Conservation (phyloP, 2,329 filamentous ascomycete genomes). For the Apiospora malaysiana region DNA sequence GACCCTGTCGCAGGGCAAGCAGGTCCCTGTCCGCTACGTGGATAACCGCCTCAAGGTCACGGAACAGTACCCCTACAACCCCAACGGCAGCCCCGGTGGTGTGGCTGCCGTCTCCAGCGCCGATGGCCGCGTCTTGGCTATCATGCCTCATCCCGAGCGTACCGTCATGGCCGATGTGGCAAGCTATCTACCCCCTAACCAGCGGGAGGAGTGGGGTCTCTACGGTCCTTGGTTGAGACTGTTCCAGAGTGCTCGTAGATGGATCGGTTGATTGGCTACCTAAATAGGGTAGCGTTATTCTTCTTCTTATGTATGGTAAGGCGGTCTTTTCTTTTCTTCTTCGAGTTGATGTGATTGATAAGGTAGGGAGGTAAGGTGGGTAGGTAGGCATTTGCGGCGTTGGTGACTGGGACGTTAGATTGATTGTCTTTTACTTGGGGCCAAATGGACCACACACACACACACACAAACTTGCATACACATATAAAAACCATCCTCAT, state of each 20-base stretch:
- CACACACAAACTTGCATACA: too few species aligned
- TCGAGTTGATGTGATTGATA: too few species aligned
- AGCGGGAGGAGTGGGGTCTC: slow-evolving; percentile 73
- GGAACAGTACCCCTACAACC: slow-evolving; percentile 86
- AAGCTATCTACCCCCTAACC: slow-evolving; percentile 70
- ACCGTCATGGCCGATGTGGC: slow-evolving; percentile 80
- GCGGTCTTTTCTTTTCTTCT: too few species aligned
- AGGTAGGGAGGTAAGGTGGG: too few species aligned
- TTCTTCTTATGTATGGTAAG: too few species aligned
- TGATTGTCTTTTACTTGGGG: too few species aligned
- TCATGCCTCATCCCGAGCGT: slow-evolving; percentile 96
- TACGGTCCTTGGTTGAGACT: slow-evolving; percentile 85
- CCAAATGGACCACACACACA: too few species aligned
- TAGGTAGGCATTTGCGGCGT: too few species aligned
- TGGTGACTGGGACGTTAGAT: too few species aligned
- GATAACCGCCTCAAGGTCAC: slow-evolving; percentile 81
- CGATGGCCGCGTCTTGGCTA: slow-evolving; percentile 81
- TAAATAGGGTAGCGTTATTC: too few species aligned
- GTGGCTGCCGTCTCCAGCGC: slow-evolving; percentile 80
- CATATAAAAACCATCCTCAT: too few species aligned
- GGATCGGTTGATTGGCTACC: slow-evolving; percentile 68
- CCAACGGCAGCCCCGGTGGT: slow-evolving; percentile 77
- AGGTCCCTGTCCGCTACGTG: slow-evolving; percentile 82
- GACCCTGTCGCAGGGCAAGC: slow-evolving; percentile 66
- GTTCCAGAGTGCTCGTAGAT: slow-evolving; percentile 86